Base-by-base conservation (phyloP, 169 alveolate genomes). In the Theileria sp. region DNA sequence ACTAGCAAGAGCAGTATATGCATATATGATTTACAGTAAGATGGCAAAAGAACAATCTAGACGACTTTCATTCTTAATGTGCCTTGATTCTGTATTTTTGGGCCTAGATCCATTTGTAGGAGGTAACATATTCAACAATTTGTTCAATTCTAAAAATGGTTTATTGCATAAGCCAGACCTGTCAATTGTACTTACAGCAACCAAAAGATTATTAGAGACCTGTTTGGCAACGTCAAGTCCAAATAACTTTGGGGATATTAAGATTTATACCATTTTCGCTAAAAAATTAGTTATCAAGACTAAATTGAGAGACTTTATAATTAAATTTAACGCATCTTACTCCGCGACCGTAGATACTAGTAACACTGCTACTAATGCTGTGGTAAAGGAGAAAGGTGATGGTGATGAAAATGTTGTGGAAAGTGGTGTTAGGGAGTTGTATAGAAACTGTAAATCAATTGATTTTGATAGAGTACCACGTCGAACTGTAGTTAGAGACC, bases 1-100 rank as follows among this genome's bases (percentile, higher is more conserved):
- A 73, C 88, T 96, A 49, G 99, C 99, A 15, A 74, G 99, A 68
- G 97, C 98, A 7, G 75, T 96, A 5, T 96, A 96, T 81, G 89
- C 88, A 0, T 81, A 81, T 30, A 6, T 81, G 81, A 66, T 86
- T 10, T 77, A 60, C 68, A 82, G 88, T 79, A 76, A 77, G 75
- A 75, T 78, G 38, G 75, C 68, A n/a, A 79, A 75, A 78, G 9
- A 66, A 10, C 25, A 60, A 64, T 80, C 51, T 36, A 49, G 30
- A 17, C 21, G 30, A 1, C 68, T 76, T 34, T 72, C 81, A 21
- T 84, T 77, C 87, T 44, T 91, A 50, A 82, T 87, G 54, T 79
- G 90, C 23, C 79, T 91, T 1, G 94, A 91, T 65, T 92, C 86
- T 32, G 44, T 86, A 0, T 91, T 91, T 72, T 61, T 74, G 28